These are phyloP conservation scores for Scheffersomyces spartinae DNA, from an alignment of 805 yeast genomes.

Conservation along the genomic window DNA sequence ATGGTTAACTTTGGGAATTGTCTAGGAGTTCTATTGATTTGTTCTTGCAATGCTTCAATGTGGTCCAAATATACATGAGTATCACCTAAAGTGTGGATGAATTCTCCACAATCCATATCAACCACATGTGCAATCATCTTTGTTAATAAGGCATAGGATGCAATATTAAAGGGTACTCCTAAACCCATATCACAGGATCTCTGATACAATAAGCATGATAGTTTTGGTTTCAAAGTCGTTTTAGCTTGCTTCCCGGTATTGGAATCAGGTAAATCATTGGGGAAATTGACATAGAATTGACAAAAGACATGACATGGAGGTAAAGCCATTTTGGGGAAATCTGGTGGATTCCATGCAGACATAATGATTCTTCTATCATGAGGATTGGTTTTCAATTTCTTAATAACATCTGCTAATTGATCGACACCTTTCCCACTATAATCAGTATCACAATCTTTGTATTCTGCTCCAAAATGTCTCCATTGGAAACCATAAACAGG, in stretches of 20 bases:
- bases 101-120: constrained; percentile 91
- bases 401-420: constrained; percentile 71
- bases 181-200: constrained; percentile 99
- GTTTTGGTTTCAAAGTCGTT: constrained; percentile 37
- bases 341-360: constrained; percentile 99
- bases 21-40: constrained; percentile 63
- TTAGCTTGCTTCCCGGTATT: constrained; percentile 6
- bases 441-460: constrained; percentile 75
- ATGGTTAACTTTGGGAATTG: constrained; percentile 71
- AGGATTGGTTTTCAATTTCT: constrained; percentile 77
- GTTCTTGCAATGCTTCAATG: constrained; percentile 79
- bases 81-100: constrained; percentile 92
- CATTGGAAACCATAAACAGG: constrained; percentile 99
- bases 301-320: constrained; percentile 98
- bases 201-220: constrained; percentile 87
- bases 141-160: constrained; percentile 87
- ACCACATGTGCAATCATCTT: constrained; percentile 94
- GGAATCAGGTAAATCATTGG: constrained; percentile 27
- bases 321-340: constrained; percentile 84
- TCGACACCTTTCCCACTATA: constrained; percentile 85
- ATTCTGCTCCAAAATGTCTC: constrained; percentile 98
- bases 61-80: constrained; percentile 93
- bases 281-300: constrained; percentile 87
- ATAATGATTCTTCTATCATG: constrained; percentile 88
- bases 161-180: constrained; percentile 98